Evolutionary conservation across 441 rosid species (phyloP).

Genomic region (Pelargonium fulgidum): DNA sequence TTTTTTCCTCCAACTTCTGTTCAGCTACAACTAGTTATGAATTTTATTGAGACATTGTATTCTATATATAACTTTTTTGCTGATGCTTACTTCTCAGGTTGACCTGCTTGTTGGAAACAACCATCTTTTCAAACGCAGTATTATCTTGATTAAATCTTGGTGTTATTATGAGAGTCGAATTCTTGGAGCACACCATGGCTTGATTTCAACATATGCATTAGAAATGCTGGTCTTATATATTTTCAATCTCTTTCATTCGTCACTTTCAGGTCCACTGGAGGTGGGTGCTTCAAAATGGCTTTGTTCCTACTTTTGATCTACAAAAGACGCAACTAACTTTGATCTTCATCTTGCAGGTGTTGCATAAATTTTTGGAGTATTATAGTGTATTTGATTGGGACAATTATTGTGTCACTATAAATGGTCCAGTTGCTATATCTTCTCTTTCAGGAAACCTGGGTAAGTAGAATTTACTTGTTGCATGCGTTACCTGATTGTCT

Average conservation of each 20-base stretch:
- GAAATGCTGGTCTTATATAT: conserved; percentile 66
- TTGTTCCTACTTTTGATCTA: conserved; percentile 18
- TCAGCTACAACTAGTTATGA: background rate
- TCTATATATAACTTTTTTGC: background rate
- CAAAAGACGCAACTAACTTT: conserved; percentile 11
- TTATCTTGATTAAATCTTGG: conserved; percentile 84
- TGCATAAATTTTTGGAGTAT: conserved; percentile 70
- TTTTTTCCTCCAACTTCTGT: background rate
- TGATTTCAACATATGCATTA: conserved; percentile 81
- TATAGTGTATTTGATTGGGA: conserved; percentile 84
- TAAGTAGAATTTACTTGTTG: conserved; percentile 28
- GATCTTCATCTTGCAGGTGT: conserved; percentile 47
- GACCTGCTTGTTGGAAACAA: conserved; percentile 61
- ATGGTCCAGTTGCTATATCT: conserved; percentile 55
- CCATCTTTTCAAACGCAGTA: conserved; percentile 82
- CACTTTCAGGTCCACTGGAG: conserved; percentile 64
- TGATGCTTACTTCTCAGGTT: conserved; percentile 40
- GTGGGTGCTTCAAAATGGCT: conserved; percentile 37
- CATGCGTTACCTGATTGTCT: conserved; percentile 15
- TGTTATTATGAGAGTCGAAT: conserved; percentile 93
- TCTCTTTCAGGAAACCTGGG: conserved; percentile 48
- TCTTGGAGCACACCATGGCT: conserved; percentile 83
- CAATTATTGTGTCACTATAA: conserved; percentile 45
- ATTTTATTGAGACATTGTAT: background rate
- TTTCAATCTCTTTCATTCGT: conserved; percentile 65